Evolutionary conservation across 2,329 filamentous ascomycete species (phyloP).

Genomic region (Botrytis cinerea): DNA sequence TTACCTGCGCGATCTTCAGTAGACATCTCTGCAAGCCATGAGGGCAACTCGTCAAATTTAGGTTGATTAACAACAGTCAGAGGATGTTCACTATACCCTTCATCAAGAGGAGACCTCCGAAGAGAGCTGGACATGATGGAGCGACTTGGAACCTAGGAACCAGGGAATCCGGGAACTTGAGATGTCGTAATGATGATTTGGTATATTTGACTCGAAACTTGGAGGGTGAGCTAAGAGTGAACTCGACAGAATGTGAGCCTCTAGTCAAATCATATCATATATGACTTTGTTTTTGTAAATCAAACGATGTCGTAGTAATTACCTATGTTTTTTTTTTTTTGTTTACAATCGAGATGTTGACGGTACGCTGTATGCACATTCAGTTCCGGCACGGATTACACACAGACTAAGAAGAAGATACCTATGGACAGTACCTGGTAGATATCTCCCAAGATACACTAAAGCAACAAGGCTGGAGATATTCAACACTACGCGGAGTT

Average conservation of each 20-base stretch:
- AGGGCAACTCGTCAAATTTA: constrained; percentile 29
- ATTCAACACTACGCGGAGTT: neutral
- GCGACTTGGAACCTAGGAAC: neutral
- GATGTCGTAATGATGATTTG: constrained; percentile 32
- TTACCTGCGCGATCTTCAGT: constrained; percentile 38
- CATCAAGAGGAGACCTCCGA: constrained; percentile 38
- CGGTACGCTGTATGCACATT: neutral
- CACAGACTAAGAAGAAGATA: neutral
- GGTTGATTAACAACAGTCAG: constrained; percentile 32
- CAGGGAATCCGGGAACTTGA: constrained; percentile 19
- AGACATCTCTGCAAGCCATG: constrained; percentile 35
- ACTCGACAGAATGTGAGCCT: neutral
- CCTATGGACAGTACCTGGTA: neutral
- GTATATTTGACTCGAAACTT: neutral
- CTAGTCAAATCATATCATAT: neutral
- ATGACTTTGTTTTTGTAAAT: neutral
- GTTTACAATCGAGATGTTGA: neutral
- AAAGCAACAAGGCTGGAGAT: neutral
- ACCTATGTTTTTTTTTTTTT: neutral
- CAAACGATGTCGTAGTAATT: neutral
- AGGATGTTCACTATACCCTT: constrained; percentile 43
- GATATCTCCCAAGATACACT: neutral
- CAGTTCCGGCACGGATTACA: neutral
- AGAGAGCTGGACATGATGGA: constrained; percentile 13
- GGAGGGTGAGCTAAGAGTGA: neutral